These are phyloP conservation scores for Ochromonas danica DNA, from an alignment of 108 stramenopile genomes.

Conservation along the genomic window DNA sequence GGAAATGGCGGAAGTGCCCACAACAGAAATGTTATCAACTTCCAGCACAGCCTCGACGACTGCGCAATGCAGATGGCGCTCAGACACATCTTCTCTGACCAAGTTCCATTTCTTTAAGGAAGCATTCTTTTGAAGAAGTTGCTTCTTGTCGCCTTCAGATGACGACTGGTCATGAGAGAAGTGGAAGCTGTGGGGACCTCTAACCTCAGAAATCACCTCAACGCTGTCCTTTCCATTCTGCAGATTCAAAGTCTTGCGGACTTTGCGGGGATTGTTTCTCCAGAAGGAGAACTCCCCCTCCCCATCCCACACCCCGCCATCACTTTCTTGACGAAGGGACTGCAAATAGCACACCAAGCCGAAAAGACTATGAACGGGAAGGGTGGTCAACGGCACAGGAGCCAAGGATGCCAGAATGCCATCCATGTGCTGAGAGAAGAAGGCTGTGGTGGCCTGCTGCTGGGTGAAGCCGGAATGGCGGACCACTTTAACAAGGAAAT, in stretches of 20 bases:
- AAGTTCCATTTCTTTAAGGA: no score
- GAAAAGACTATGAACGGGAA: background rate
- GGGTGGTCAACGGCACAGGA: background rate
- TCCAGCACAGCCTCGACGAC: no score
- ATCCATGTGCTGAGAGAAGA: slow-evolving; percentile 63
- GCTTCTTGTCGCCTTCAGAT: no score
- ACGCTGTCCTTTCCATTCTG: no score
- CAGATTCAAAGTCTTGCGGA: background rate
- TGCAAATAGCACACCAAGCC: background rate
- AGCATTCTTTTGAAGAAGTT: no score
- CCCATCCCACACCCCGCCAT: background rate
- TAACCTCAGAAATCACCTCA: no score
- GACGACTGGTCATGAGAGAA: no score
- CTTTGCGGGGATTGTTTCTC: background rate
- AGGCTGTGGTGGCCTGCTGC: slow-evolving; percentile 75
- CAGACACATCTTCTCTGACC: no score
- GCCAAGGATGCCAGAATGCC: slow-evolving; percentile 43
- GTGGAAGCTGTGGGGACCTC: no score
- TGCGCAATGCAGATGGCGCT: no score
- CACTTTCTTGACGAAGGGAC: background rate
- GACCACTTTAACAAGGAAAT: slow-evolving; percentile 71
- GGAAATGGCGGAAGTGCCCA: no score
- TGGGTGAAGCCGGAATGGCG: slow-evolving; percentile 65
- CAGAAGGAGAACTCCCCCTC: background rate
- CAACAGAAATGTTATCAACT: no score